Percentiles rank a stretch among this genome's conserved stretches.
Evolutionary conservation across 2,329 filamentous ascomycete genomes (phyloP).

Genomic region (Colletotrichum abscissum): DNA sequence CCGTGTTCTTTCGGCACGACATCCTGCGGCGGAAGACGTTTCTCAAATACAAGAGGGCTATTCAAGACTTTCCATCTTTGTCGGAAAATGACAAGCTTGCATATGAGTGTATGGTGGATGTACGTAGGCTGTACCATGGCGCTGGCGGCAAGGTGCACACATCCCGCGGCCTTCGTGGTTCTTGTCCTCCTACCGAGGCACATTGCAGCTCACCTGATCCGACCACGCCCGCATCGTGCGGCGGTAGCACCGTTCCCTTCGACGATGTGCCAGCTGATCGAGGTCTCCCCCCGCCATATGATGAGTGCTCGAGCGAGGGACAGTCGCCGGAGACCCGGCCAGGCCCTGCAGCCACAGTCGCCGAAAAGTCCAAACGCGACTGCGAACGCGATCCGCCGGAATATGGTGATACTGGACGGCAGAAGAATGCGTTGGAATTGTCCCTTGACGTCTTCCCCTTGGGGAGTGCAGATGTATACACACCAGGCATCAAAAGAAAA

Average conservation of each 20-base stretch:
- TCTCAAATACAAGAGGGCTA: not conserved
- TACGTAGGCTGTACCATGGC: conserved; percentile 1
- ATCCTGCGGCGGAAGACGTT: not conserved
- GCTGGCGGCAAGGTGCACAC: not conserved
- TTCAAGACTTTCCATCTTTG: not conserved
- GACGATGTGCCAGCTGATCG: not conserved
- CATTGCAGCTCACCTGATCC: not conserved
- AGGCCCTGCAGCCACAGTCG: not conserved
- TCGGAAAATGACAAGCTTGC: not conserved
- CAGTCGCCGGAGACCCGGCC: not conserved
- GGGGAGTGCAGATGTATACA: not conserved
- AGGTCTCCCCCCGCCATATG: conserved; percentile 5
- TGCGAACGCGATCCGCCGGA: not conserved
- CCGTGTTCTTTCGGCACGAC: conserved; percentile 16
- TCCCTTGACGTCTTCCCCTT: not conserved
- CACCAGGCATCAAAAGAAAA: conserved; percentile 7
- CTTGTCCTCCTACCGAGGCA: not conserved
- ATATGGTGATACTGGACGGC: not conserved
- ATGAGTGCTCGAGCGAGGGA: not conserved
- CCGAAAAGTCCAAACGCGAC: too few species aligned
- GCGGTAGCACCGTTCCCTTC: conserved; percentile 18
- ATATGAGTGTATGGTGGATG: conserved; percentile 5
- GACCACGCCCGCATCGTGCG: not conserved
- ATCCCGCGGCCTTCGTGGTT: not conserved
- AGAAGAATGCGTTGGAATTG: not conserved